phyloP scores from a whole-genome alignment of 139 green algal genomes.

The Picochlorum sp. region DNA sequence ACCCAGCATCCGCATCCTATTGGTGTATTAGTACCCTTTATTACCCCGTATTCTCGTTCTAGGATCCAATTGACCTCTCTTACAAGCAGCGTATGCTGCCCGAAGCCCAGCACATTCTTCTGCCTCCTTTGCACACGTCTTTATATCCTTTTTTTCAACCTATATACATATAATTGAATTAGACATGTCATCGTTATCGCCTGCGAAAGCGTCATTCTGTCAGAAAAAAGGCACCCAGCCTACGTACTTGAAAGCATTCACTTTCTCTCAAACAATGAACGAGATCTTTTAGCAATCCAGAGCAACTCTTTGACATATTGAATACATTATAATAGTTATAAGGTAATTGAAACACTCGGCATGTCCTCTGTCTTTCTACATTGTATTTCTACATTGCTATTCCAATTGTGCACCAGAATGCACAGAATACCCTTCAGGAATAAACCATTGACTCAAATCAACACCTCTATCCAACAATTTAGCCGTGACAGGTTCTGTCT shows the following conservation, averaged over 20 bases:
- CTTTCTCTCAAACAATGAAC: slow-evolving; percentile 59
- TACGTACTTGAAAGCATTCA: slow-evolving; percentile 55
- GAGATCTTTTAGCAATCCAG: slow-evolving; percentile 54
- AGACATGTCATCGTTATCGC: too few relatives aligned
- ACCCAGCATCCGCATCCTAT: not conserved
- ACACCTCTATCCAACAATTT: slow-evolving; percentile 27
- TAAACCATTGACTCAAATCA: slow-evolving; percentile 51
- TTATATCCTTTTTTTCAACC: slow-evolving; percentile 40
- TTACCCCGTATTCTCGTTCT: slow-evolving; percentile 66
- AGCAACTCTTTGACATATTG: slow-evolving; percentile 58
- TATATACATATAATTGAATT: slow-evolving; percentile 15
- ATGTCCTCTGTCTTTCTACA: too few relatives aligned
- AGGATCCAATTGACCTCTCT: slow-evolving; percentile 60
- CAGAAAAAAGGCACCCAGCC: not conserved
- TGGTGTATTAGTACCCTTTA: slow-evolving; percentile 46
- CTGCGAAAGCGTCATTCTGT: too few relatives aligned
- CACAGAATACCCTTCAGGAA: slow-evolving; percentile 35
- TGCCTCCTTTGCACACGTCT: slow-evolving; percentile 41
- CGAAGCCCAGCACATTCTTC: slow-evolving; percentile 54
- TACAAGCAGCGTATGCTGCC: slow-evolving; percentile 57
- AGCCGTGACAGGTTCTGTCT: slow-evolving; percentile 24
- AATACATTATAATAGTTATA: too few relatives aligned
- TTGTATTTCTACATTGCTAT: not conserved
- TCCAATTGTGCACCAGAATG: slow-evolving; percentile 27
- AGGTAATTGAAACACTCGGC: too few relatives aligned